Evolutionary conservation across 805 yeast genomes (phyloP).

Genomic region (Barnettozyma sp.): DNA sequence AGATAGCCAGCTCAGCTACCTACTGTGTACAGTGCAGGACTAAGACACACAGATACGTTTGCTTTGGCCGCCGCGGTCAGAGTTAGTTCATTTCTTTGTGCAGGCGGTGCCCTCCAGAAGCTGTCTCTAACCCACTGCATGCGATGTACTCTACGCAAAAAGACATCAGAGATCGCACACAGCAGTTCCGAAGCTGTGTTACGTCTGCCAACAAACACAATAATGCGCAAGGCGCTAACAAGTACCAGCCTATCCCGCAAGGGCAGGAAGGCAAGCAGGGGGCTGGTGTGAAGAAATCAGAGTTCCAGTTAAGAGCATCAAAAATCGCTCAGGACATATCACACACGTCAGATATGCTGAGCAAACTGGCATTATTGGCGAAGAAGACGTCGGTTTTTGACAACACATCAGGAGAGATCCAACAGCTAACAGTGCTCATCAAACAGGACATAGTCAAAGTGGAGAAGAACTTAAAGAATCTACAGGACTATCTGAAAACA

Average conservation of each 20-base stretch:
- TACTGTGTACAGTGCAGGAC: not conserved
- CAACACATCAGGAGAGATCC: conserved; percentile 90
- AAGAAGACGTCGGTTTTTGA: conserved; percentile 87
- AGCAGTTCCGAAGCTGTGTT: conserved; percentile 91
- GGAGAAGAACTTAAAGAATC: conserved; percentile 58
- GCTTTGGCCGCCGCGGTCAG: too few relatives aligned
- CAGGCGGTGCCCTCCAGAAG: too few relatives aligned
- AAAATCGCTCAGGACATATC: conserved; percentile 84
- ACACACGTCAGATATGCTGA: conserved; percentile 71
- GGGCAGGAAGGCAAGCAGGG: too few relatives aligned
- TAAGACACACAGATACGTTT: too few relatives aligned
- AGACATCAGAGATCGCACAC: conserved; percentile 70
- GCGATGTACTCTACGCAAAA: conserved; percentile 14
- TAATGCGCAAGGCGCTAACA: conserved; percentile 10
- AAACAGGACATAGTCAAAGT: conserved; percentile 83
- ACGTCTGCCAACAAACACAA: conserved; percentile 47
- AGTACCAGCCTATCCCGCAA: conserved; percentile 17
- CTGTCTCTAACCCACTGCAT: too few relatives aligned
- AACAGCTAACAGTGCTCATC: conserved; percentile 72
- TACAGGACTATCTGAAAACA: conserved; percentile 46
- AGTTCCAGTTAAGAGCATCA: conserved; percentile 67
- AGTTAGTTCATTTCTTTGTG: too few relatives aligned
- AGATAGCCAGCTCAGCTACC: not conserved
- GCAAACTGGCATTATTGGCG: conserved; percentile 76
- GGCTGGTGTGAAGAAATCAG: conserved; percentile 31